Evolutionary conservation across 2,329 filamentous ascomycete species (phyloP).

Genomic region (Sporothrix pallida): DNA sequence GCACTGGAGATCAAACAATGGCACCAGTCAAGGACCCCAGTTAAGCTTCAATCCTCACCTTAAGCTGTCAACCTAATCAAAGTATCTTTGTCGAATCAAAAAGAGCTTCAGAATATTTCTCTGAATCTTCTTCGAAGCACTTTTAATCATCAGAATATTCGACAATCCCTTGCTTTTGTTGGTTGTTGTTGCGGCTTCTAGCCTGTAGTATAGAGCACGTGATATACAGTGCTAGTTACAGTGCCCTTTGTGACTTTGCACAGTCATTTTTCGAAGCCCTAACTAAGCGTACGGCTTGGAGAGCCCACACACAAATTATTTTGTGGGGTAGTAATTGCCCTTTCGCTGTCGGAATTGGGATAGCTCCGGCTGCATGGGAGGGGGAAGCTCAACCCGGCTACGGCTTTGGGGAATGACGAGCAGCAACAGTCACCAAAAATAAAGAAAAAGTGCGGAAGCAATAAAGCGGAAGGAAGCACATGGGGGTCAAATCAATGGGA

Average conservation of each 20-base stretch:
- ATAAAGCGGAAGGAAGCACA: constrained; percentile 8
- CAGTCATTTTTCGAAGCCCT: constrained; percentile 24
- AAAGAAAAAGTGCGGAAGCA: not conserved
- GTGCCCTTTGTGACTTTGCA: not conserved
- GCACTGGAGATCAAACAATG: not conserved
- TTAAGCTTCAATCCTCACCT: not conserved
- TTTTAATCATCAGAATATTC: too few relatives aligned
- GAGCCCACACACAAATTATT: constrained; percentile 33
- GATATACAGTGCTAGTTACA: constrained; percentile 8
- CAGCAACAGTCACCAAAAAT: not conserved
- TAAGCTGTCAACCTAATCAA: not conserved
- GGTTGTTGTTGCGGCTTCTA: not conserved
- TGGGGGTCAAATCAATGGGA: not conserved
- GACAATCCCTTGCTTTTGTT: not conserved
- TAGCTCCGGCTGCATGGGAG: constrained; percentile 29
- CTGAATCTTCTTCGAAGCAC: too few relatives aligned
- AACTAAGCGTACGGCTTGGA: constrained; percentile 24
- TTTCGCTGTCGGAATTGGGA: constrained; percentile 28
- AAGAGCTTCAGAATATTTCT: not conserved
- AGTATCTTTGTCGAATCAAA: not conserved
- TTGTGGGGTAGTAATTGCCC: constrained; percentile 27
- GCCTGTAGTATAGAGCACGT: not conserved
- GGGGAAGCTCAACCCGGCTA: constrained; percentile 16
- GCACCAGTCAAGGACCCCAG: not conserved
- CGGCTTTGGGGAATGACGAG: constrained; percentile 11